Base-by-base conservation (phyloP, 2,329 filamentous ascomycete species). In the Phoma herbarum region DNA sequence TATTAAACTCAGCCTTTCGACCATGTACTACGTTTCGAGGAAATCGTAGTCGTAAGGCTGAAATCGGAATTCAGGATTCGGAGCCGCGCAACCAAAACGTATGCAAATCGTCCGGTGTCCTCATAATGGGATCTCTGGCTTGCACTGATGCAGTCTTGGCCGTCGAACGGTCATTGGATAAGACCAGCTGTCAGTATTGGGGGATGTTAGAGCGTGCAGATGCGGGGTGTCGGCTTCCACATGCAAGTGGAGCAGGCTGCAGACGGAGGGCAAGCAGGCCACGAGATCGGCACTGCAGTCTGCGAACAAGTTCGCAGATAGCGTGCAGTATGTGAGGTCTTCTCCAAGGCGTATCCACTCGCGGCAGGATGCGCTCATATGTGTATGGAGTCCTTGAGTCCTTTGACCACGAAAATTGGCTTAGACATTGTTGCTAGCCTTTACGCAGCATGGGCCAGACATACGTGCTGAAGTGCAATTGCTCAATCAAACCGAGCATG, bases 31-130 rank as follows among this genome's bases (percentile, higher is more conserved):
- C 4, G 5, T 33, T 29, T 44, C 25, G 22, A 55, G 45, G 49
- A 39, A 63, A 61, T 47, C 2, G 29, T 23, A 43, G 52, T n/a
- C 31, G 48, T 55, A 47, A 63, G 60, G 61, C 65, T 66, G 65
- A 57, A 20, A 20, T n/a, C 18, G 28, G 31, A 45, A 47, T 20
- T 18, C 46, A 53, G 59, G 57, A 60, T 47, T 46, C 44, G 58
- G 59, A 51, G 41, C 47, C 22, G 47, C 49, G 43, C 55, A 60
- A 52, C 25, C 31, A 46, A 29, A 33, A 47, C 39, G 39, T 26
- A 60, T 63, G 51, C 57, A 56, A 45, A 11, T 50, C 35, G 28
- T 67, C 65, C 67, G 67, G 67, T 68, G 60, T 61, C 28, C 28
- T 52, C 46, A 28, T 54, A 51, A 43, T 42, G 29, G 42, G 14